Conservation (phyloP, 306 rosid species). For the Inga leiocalycina region DNA sequence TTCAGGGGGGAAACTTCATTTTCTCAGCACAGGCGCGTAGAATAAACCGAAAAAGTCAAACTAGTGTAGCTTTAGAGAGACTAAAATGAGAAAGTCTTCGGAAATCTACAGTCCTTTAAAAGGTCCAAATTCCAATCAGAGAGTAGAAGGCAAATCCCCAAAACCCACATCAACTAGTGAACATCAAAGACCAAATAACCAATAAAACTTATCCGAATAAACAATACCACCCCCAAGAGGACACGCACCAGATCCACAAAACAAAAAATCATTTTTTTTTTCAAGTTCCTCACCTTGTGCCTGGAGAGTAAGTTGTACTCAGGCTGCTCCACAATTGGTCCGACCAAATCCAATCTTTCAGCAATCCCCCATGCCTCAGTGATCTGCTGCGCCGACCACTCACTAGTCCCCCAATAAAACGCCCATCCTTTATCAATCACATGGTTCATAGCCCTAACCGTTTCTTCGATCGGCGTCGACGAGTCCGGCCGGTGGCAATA, state of each 20-base stretch:
- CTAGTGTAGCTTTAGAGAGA: neutral
- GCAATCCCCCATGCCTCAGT: conserved; percentile 94
- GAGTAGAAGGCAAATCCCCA: neutral
- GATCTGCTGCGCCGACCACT: conserved; percentile 98
- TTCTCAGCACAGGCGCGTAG: neutral
- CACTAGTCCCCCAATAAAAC: conserved; percentile 98
- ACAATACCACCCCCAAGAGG: neutral
- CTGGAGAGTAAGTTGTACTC: conserved; percentile 87
- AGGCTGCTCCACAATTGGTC: conserved; percentile 96
- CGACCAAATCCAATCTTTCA: conserved; percentile 70
- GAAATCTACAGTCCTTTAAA: neutral
- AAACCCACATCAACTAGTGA: neutral
- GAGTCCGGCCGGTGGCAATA: conserved; percentile 90
- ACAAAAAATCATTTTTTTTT: too few species aligned
- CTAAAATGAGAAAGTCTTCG: neutral
- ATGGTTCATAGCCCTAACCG: conserved; percentile 87
- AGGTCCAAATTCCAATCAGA: neutral
- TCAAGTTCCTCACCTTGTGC: conserved; percentile 59
- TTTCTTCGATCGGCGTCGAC: conserved; percentile 88
- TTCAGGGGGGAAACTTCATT: neutral
- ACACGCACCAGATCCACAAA: neutral
- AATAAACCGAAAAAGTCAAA: neutral
- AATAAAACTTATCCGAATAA: neutral
- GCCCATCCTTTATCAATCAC: conserved; percentile 92
- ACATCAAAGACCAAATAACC: neutral